These are phyloP conservation scores for Lasiosphaeria ovina DNA, from an alignment of 495 filamentous ascomycete species.

Conservation along the genomic window DNA sequence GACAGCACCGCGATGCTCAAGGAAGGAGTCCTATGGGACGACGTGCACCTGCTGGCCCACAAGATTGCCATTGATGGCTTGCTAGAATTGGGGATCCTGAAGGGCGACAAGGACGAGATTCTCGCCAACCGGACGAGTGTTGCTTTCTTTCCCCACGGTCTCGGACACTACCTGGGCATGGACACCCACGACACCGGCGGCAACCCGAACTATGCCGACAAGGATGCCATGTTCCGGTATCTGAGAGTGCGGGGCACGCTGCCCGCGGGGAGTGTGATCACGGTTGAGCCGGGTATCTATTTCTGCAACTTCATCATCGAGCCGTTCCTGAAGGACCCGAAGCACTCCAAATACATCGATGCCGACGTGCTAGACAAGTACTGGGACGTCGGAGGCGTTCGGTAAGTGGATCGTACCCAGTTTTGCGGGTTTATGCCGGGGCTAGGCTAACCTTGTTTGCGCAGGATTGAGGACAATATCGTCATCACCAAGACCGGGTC, in stretches of 20 bases:
- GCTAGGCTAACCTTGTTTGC: slow-evolving; percentile 11
- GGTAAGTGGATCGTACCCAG: slow-evolving; percentile 26
- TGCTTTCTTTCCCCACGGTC: slow-evolving; percentile 89
- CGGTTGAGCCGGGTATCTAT: slow-evolving; percentile 91
- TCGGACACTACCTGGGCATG: slow-evolving; percentile 91
- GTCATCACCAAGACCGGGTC: slow-evolving; percentile 73
- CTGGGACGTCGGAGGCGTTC: slow-evolving; percentile 88
- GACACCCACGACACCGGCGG: slow-evolving; percentile 93
- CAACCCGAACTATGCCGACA: slow-evolving; percentile 79
- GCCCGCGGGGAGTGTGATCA: slow-evolving; percentile 76
- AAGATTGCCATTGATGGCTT: slow-evolving; percentile 78
- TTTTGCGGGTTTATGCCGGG: not conserved
- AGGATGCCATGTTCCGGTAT: slow-evolving; percentile 81
- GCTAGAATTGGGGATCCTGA: slow-evolving; percentile 70
- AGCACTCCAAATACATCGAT: slow-evolving; percentile 72
- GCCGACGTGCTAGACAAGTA: slow-evolving; percentile 70
- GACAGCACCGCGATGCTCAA: slow-evolving; percentile 71
- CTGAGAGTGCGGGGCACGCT: slow-evolving; percentile 75
- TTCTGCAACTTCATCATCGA: slow-evolving; percentile 93
- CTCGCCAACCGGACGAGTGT: slow-evolving; percentile 70
- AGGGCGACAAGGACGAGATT: slow-evolving; percentile 66
- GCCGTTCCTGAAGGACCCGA: slow-evolving; percentile 69
- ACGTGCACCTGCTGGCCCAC: slow-evolving; percentile 76
- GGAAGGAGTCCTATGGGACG: slow-evolving; percentile 79
- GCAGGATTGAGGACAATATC: slow-evolving; percentile 65